Base-by-base conservation (phyloP, 2,329 filamentous ascomycete species). In the Curvularia verruculosa region DNA sequence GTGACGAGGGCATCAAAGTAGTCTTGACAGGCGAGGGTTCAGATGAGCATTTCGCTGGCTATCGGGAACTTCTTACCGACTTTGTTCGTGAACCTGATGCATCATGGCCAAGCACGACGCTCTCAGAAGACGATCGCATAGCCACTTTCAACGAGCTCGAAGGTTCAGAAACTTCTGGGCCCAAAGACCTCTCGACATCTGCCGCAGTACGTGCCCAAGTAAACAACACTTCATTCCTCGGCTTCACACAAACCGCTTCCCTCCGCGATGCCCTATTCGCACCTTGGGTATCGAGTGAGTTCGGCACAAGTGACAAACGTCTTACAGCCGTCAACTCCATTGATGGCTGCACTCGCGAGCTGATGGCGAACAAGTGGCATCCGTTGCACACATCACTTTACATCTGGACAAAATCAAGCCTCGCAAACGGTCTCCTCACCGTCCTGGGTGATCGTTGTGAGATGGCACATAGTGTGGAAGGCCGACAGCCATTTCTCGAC, bases 41-140 rank as follows among this genome's bases (percentile, higher is more conserved):
- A 8, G 84, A 85, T 58, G 84, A 85, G 71, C 76, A 81, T 49
- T 85, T 86, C 64, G 79, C 75, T 2, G 84, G 84, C 28, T 86
- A 86, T 59, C 70, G 75, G 0, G 71, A 77, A 45, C 82, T 81
- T 52, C 64, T 78, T 0, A 70, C 77, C 0, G 82, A 85, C 50
- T 79, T 78, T 50, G 74, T 86, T 1, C 76, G 78, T 10, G 83
- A 85, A 61, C 64, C 77, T 1, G 84, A 86, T 60, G 46, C 45
- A 19, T 52, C 65, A 21, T 64, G 49, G 56, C 60, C 61, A 1
- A 44, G 45, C 9, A 50, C 52, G 3, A 46, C 40, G 0, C 49
- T 69, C 6, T 31, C 61, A 1, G 63, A 69, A 18, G 53, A 61
- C 23, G 51, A 58, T 13, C 61, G 64, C 28, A 26, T 64, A 24